Base-by-base conservation (phyloP, 1,139 yeast species). In the Yamadazyma trypodendri region DNA sequence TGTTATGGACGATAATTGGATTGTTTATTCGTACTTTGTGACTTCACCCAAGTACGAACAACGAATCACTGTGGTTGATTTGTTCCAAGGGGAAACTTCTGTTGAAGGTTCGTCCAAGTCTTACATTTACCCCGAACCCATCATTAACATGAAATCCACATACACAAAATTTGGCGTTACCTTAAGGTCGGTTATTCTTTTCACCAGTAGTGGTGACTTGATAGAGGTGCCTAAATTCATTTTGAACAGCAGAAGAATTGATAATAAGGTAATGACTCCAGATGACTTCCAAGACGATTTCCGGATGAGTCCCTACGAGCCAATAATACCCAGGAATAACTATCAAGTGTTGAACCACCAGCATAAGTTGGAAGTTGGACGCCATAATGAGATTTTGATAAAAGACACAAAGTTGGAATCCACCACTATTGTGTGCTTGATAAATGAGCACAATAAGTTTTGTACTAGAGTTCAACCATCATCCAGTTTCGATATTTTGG, bases 401-500 rank as follows among this genome's bases (percentile, higher is more conserved):
- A 63, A 71, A 24, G 79, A 92, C 2, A 84, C 97, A 0, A 72
- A 78, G 32, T 66, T 88, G 41, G 98, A 92, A 59, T 85, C 95
- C 1, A 88, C 97, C 0, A 69, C 84, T 2, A 69, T 85, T 25
- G 75, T 89, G 2, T 82, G 94, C 46, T 74, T 78, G 17, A 64
- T 75, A 37, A 88, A 87, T 25, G 65, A 71, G 29, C 52, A 60
- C 20, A 95, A 87, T 55, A 61, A 84, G 15, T 90, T 85, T 63
- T 86, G 90, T 55, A 82, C 94, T 1, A 68, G 80, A 37, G 70
- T 85, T 16, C 77, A 85, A 38, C 97, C 97, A 1, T 87, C 96
- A 0, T 76, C 77, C 38, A 86, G 89, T 35, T 90, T 87, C 61
- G 98, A 92, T 60, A 68, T 81, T 42, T 73, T 89, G 53, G 75